Evolutionary conservation across 2,329 filamentous ascomycete species (phyloP), one percentile per base, ranked within the genome.

Genomic region (Volutella citrinella): DNA sequence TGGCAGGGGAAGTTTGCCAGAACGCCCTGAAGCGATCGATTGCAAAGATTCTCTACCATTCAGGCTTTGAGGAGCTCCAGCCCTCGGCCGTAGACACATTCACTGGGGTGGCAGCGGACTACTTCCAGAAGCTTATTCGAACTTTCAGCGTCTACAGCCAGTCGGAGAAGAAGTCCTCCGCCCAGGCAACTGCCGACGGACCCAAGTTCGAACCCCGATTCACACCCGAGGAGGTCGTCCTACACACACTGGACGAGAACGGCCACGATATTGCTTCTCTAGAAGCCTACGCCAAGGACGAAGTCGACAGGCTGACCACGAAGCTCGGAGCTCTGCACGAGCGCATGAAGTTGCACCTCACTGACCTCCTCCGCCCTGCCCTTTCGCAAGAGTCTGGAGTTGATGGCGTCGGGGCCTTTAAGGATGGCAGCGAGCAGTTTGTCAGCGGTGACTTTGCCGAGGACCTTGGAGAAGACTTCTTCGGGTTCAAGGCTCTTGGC

Each of bases 391-490:
- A 95, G 52, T 80, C 77, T 27, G 84, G 85, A 21, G 77, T 79
- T 19, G 93, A 97, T 56, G 93, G 90, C 21, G 89, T 84, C 5
- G 86, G 84, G 36, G 87, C 89, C 7, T 98, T 98, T 72, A 88
- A 94, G 43, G 93, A 98, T 52, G 91, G 90, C 46, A 95, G 89
- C 61, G 93, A 98, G 46, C 93, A 97, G 57, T 98, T 97, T 51
- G 82, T 96, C 29, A 88, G 87, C 27, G 93, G 93, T 42, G 93
- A 98, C 61, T 98, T 98, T 59, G 93, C 93, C 1, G 93, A 96
- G 59, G 93, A 98, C 51, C 84, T 98, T 10, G 91, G 90, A 42
- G 93, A 98, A 68, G 93, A 98, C 65, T 98, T 96, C 76, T 98
- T 98, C 55, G 93, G 93, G 18, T 97, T 98, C 76, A 90, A 89